Evolutionary conservation across 2,329 filamentous ascomycete genomes (phyloP).

Genomic region (Cercospora canescens): DNA sequence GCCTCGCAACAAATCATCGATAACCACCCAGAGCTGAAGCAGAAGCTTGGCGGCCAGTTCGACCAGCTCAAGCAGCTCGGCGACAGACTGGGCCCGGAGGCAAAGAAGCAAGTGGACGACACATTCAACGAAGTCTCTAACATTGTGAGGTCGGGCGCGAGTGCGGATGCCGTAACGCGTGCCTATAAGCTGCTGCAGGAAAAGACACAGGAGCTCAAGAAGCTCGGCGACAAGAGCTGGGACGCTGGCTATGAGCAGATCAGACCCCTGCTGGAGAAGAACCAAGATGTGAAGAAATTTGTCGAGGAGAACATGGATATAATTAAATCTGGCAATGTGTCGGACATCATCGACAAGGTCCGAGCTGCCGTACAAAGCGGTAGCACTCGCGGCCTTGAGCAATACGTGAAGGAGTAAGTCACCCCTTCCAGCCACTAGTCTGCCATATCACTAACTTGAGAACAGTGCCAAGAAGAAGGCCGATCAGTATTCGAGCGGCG

Average conservation of each 20-base stretch:
- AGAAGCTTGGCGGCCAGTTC: conserved; percentile 68
- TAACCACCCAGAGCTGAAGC: conserved; percentile 72
- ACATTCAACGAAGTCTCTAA: conserved; percentile 68
- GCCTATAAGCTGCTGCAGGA: conserved; percentile 66
- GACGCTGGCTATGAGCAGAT: conserved; percentile 66
- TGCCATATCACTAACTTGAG: background rate
- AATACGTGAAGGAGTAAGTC: conserved; percentile 56
- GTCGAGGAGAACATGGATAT: conserved; percentile 69
- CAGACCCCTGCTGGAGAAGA: conserved; percentile 73
- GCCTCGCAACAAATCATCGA: conserved; percentile 65
- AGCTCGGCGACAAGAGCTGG: conserved; percentile 71
- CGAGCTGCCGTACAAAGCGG: conserved; percentile 63
- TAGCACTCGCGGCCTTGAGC: conserved; percentile 59
- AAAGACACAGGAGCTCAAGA: conserved; percentile 66
- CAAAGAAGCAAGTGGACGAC: conserved; percentile 72
- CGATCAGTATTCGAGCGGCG: conserved; percentile 49
- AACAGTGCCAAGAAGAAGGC: conserved; percentile 55
- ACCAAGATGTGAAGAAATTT: conserved; percentile 71
- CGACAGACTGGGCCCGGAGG: conserved; percentile 70
- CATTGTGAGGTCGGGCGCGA: conserved; percentile 63
- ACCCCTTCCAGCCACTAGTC: background rate
- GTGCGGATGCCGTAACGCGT: conserved; percentile 54
- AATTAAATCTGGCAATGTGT: conserved; percentile 66
- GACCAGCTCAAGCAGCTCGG: conserved; percentile 70
- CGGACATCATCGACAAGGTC: conserved; percentile 63